Evolutionary conservation across 345 rosid genomes (phyloP).

Genomic region (Linum trigynum): DNA sequence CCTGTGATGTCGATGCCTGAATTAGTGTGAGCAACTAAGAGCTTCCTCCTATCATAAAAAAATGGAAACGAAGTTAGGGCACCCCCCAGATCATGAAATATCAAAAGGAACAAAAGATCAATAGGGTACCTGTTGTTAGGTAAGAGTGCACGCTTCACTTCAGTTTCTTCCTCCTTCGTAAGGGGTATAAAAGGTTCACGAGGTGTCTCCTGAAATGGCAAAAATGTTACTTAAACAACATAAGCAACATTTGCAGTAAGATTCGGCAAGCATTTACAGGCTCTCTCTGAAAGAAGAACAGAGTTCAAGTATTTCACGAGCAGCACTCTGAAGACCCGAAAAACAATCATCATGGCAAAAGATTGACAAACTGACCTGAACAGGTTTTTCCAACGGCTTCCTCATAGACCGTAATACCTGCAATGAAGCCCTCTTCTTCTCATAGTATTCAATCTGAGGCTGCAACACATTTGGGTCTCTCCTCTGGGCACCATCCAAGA

Average conservation of each 20-base stretch:
- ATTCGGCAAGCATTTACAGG: neutral
- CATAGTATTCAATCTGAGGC: constrained; percentile 49
- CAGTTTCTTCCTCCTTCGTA: constrained; percentile 56
- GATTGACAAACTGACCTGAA: constrained; percentile 23
- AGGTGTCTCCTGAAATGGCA: constrained; percentile 40
- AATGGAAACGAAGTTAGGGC: constrained; percentile 10
- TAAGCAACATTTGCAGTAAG: neutral
- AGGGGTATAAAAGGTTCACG: constrained; percentile 61
- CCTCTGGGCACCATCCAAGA: constrained; percentile 46
- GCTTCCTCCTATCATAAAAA: constrained; percentile 36
- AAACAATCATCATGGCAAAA: constrained; percentile 4
- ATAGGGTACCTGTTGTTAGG: constrained; percentile 38
- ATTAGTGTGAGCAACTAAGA: constrained; percentile 45
- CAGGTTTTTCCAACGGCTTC: constrained; percentile 33
- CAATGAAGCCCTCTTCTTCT: constrained; percentile 30
- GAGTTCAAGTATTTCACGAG: neutral
- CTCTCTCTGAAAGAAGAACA: neutral
- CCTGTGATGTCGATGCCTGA: constrained; percentile 75
- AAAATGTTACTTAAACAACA: constrained; percentile 10
- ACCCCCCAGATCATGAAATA: constrained; percentile 11
- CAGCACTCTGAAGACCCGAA: neutral
- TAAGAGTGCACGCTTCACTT: constrained; percentile 45
- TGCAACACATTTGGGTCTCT: constrained; percentile 38
- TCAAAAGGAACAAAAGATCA: neutral
- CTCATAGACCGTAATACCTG: constrained; percentile 35